Percentiles rank a stretch among this genome's conserved stretches.
Evolutionary conservation across 2,329 filamentous ascomycete genomes (phyloP).

Genomic region (Sclerotinia borealis): DNA sequence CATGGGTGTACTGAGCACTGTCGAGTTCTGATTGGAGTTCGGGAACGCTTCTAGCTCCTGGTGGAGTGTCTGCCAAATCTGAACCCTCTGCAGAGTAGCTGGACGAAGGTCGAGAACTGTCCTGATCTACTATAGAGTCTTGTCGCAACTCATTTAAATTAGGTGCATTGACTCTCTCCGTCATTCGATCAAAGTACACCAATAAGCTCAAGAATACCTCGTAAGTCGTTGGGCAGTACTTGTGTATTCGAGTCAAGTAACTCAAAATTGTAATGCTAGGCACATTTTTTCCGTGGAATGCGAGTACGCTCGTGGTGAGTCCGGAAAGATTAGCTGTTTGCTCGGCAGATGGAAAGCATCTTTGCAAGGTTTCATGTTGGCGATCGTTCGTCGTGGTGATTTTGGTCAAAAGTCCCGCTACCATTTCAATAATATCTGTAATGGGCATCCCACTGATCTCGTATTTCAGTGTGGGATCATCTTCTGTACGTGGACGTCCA

Average conservation of each 20-base stretch:
- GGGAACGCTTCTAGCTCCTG: constrained; percentile 26
- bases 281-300: constrained; percentile 97
- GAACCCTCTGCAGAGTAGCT: constrained; percentile 29
- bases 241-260: constrained; percentile 93
- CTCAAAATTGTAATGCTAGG: constrained; percentile 95
- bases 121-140: constrained; percentile 27
- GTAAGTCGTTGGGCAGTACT: constrained; percentile 97
- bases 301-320: constrained; percentile 70
- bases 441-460: constrained; percentile 98
- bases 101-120: constrained; percentile 26
- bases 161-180: constrained; percentile 82
- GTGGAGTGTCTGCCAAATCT: constrained; percentile 29
- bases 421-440: constrained; percentile 97
- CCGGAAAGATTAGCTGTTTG: constrained; percentile 51
- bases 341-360: constrained; percentile 56
- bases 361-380: constrained; percentile 86
- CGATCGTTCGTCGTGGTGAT: constrained; percentile 95
- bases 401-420: constrained; percentile 89
- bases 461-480: constrained; percentile 55
- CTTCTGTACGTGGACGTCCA: constrained; percentile 46
- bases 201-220: constrained; percentile 93
- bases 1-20: constrained; percentile 26
- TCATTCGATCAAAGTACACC: constrained; percentile 99
- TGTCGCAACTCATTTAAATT: constrained; percentile 60
- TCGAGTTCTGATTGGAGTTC: constrained; percentile 26